Conservation (phyloP, 768 basidiomycete species). For the Dioszegia aurantiaca region DNA sequence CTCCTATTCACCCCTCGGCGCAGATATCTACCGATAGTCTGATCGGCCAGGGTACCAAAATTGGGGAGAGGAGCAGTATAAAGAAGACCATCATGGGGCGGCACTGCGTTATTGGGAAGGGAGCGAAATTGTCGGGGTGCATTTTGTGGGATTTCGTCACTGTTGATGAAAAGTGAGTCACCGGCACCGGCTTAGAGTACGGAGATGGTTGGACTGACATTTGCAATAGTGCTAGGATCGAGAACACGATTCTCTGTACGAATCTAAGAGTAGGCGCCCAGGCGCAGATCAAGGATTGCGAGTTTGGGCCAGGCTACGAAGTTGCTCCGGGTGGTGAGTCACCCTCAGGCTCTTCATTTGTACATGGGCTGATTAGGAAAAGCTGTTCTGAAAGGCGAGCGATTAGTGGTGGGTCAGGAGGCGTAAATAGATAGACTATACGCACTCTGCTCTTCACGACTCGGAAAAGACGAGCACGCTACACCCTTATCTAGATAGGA, state of each 20-base stretch:
- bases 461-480: too few relatives aligned
- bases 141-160: conserved; percentile 85
- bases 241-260: conserved; percentile 52
- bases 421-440: conserved; percentile 19
- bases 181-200: not conserved
- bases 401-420: conserved; percentile 41
- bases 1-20: conserved; percentile 74
- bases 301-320: conserved; percentile 52
- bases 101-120: conserved; percentile 79
- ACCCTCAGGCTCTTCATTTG: not conserved
- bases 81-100: conserved; percentile 76
- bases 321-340: conserved; percentile 47
- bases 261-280: conserved; percentile 51
- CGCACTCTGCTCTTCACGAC: too few relatives aligned
- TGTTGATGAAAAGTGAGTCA: conserved; percentile 74
- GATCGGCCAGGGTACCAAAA: conserved; percentile 75
- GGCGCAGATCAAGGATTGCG: conserved; percentile 52
- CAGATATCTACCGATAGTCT: conserved; percentile 80
- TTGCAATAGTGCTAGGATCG: conserved; percentile 49
- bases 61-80: conserved; percentile 74
- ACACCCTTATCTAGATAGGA: too few relatives aligned
- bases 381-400: conserved; percentile 43
- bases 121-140: conserved; percentile 77
- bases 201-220: not conserved
- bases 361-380: not conserved